A percentile compares a stretch with the other conserved stretches of the same genome.
These are phyloP conservation scores for Cladosporium sp. DNA, from an alignment of 2,329 filamentous ascomycete genomes.

Conservation along the genomic window DNA sequence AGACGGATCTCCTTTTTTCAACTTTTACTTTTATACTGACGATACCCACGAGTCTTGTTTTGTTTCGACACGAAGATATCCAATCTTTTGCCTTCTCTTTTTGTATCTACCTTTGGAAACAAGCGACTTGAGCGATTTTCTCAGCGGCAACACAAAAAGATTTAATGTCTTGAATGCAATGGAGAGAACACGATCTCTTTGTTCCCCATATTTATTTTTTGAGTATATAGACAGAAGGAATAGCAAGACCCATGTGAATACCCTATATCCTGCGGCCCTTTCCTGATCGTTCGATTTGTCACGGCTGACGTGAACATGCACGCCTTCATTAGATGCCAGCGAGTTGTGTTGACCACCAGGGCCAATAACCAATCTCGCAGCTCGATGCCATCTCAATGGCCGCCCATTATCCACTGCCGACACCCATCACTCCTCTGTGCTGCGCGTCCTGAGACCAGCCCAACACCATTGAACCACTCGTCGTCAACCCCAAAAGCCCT, in stretches of 20 bases:
- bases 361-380: background rate
- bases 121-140: background rate
- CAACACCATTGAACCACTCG: background rate
- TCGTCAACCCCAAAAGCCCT: background rate
- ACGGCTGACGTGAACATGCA: background rate
- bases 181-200: background rate
- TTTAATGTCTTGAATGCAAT: conserved; percentile 4
- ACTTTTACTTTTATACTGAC: background rate
- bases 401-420: background rate
- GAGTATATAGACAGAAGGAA: background rate
- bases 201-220: background rate
- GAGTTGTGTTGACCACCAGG: background rate
- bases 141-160: background rate
- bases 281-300: background rate
- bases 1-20: conserved; percentile 3
- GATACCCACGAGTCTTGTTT: conserved; percentile 11
- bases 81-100: background rate
- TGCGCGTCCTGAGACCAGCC: background rate
- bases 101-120: background rate
- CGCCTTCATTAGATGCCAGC: background rate
- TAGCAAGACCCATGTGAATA: background rate
- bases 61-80: background rate
- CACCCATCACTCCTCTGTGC: background rate
- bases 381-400: background rate
- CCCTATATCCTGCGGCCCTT: background rate